These are phyloP conservation scores for Lecanicillium sp. DNA, from an alignment of 2,329 filamentous ascomycete genomes.

Conservation along the genomic window DNA sequence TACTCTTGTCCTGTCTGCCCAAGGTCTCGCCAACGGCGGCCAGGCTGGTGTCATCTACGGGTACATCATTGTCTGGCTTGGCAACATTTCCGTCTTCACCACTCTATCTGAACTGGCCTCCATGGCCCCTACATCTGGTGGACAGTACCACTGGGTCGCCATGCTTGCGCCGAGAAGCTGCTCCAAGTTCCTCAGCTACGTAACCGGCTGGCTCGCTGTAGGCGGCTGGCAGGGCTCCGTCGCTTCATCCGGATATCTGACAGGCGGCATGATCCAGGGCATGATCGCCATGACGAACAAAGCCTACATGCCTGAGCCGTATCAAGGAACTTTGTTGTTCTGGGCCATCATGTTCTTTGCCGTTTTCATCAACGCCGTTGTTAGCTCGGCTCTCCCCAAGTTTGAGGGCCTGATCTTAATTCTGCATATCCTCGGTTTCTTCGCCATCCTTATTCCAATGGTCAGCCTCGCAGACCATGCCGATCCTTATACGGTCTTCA, in stretches of 20 bases:
- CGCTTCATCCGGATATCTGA: conserved; percentile 15
- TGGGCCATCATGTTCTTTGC: conserved; percentile 9
- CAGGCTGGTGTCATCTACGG: conserved; percentile 41
- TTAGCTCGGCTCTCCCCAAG: conserved; percentile 36
- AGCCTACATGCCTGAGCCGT: conserved; percentile 1
- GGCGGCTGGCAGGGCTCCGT: conserved; percentile 19
- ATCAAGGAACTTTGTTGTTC: conserved; percentile 7
- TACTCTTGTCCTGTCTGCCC: conserved; percentile 17
- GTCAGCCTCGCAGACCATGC: conserved; percentile 24
- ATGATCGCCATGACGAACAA: conserved; percentile 6
- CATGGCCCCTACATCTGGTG: conserved; percentile 39
- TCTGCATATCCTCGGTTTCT: conserved; percentile 34
- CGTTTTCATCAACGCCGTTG: conserved; percentile 28
- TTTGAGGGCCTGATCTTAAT: conserved; percentile 43
- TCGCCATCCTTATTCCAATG: conserved; percentile 22
- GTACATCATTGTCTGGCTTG: conserved; percentile 36
- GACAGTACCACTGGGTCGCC: conserved; percentile 50
- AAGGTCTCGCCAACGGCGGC: conserved; percentile 33
- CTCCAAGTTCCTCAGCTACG: conserved; percentile 31
- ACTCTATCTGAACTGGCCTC: conserved; percentile 25
- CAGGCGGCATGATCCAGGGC: conserved; percentile 19
- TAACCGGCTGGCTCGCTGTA: conserved; percentile 18
- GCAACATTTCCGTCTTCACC: conserved; percentile 28
- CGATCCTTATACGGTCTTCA: conserved; percentile 31
- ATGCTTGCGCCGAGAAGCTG: conserved; percentile 33